These are phyloP conservation scores for Acanthamoeba healyi DNA, from an alignment of 208 protist genomes.

Conservation along the genomic window DNA sequence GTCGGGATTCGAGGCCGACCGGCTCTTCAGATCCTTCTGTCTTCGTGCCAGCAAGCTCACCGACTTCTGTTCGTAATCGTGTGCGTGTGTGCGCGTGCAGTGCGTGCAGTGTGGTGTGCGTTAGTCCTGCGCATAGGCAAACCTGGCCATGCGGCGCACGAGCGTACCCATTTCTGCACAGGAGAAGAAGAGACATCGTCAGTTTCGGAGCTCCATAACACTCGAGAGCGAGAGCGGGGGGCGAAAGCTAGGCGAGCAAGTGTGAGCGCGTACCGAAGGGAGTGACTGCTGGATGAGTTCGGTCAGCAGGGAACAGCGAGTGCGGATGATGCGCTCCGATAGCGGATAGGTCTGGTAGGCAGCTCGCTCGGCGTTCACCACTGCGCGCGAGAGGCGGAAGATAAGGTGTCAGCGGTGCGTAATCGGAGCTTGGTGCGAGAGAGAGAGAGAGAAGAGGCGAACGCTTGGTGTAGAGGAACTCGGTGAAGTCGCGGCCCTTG, in stretches of 20 bases:
- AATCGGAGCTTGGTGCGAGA: background rate
- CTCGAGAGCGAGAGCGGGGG: background rate
- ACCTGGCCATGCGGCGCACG: background rate
- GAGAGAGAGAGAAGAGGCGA: background rate
- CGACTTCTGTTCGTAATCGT: background rate
- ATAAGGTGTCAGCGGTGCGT: too few species aligned
- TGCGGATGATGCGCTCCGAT: slow-evolving; percentile 64
- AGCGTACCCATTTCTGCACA: slow-evolving; percentile 10
- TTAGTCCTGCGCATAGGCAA: background rate
- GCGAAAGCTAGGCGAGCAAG: background rate
- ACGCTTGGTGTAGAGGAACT: slow-evolving; percentile 73
- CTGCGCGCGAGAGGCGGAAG: background rate
- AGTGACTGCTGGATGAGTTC: slow-evolving; percentile 50
- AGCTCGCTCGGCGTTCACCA: slow-evolving; percentile 69
- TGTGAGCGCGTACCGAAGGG: slow-evolving; percentile 8
- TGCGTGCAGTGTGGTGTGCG: background rate
- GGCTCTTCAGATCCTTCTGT: background rate
- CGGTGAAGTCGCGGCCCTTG: slow-evolving; percentile 34
- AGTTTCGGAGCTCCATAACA: too few species aligned
- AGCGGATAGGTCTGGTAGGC: slow-evolving; percentile 54
- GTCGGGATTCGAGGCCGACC: slow-evolving; percentile 23
- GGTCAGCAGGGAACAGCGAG: slow-evolving; percentile 17
- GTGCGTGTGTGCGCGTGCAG: background rate
- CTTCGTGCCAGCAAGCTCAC: background rate
- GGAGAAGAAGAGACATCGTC: background rate